These are phyloP conservation scores for Colletotrichum lupini DNA, from an alignment of 2,329 filamentous ascomycete genomes.

Conservation along the genomic window DNA sequence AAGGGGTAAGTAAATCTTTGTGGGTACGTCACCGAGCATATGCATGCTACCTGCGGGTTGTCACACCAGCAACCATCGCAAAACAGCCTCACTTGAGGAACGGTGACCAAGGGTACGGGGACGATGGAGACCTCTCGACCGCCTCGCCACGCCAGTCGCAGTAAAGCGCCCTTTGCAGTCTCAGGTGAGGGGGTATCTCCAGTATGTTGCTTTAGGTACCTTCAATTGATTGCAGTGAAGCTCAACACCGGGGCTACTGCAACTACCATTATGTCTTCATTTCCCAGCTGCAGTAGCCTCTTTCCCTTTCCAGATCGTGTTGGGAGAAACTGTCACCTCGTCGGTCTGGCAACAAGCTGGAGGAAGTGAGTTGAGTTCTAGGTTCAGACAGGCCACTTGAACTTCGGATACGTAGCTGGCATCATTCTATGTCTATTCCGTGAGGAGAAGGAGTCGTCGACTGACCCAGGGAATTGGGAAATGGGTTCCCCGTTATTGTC, in stretches of 20 bases:
- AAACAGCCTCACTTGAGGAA: slow-evolving; percentile 25
- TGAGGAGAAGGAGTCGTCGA: not conserved
- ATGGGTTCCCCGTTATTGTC: slow-evolving; percentile 6
- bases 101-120: not conserved
- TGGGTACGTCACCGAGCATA: slow-evolving; percentile 30
- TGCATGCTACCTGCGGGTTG: slow-evolving; percentile 20
- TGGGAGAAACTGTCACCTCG: not conserved
- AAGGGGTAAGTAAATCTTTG: not conserved
- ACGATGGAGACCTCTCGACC: not conserved
- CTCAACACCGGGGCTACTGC: not conserved
- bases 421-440: not conserved
- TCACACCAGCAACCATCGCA: slow-evolving; percentile 17
- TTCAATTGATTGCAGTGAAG: not conserved
- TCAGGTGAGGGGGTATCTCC: slow-evolving; percentile 1
- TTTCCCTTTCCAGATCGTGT: not conserved
- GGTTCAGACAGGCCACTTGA: too few relatives aligned
- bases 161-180: slow-evolving; percentile 6
- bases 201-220: not conserved
- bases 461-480: not conserved
- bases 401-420: not conserved
- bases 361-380: not conserved
- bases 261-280: not conserved
- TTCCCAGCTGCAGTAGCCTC: not conserved
- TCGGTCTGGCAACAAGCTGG: not conserved
- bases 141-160: slow-evolving; percentile 15